Conservation (phyloP, 2,329 filamentous ascomycete genomes). For the Epichloe elymi region DNA sequence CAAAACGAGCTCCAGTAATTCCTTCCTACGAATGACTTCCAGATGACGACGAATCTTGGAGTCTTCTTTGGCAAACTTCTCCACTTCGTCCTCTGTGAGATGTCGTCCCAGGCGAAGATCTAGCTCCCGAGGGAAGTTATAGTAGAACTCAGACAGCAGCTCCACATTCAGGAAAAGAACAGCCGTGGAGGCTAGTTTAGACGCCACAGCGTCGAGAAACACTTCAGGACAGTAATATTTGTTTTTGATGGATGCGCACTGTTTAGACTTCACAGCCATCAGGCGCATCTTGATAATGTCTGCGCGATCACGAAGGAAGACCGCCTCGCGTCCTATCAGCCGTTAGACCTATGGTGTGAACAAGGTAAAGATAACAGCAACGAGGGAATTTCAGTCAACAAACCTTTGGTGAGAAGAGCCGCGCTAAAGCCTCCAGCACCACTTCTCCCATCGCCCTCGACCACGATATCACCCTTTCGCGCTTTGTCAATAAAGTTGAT, state of each 20-base stretch:
- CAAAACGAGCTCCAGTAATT: conserved; percentile 81
- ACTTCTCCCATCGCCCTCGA: conserved; percentile 71
- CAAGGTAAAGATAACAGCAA: not conserved
- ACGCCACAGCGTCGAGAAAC: conserved; percentile 93
- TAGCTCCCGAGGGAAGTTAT: conserved; percentile 88
- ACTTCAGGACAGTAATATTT: conserved; percentile 96
- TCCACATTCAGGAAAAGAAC: conserved; percentile 97
- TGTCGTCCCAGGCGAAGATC: conserved; percentile 76
- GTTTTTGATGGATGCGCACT: conserved; percentile 71
- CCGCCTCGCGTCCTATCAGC: conserved; percentile 66
- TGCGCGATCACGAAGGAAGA: conserved; percentile 85
- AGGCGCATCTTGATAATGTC: conserved; percentile 86
- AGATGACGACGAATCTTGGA: conserved; percentile 79
- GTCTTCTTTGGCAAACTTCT: conserved; percentile 86
- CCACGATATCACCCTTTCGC: conserved; percentile 67
- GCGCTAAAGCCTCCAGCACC: conserved; percentile 92
- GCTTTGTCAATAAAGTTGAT: conserved; percentile 85
- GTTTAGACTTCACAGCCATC: conserved; percentile 75
- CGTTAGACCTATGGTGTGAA: conserved; percentile 10
- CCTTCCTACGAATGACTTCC: conserved; percentile 84
- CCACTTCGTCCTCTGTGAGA: conserved; percentile 65
- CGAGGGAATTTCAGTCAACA: conserved; percentile 11
- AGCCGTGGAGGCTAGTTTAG: conserved; percentile 86
- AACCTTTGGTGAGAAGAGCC: conserved; percentile 71
- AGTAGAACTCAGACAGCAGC: conserved; percentile 92